Conservation (phyloP, 179 eudicot species). For the Spinacia oleracea region DNA sequence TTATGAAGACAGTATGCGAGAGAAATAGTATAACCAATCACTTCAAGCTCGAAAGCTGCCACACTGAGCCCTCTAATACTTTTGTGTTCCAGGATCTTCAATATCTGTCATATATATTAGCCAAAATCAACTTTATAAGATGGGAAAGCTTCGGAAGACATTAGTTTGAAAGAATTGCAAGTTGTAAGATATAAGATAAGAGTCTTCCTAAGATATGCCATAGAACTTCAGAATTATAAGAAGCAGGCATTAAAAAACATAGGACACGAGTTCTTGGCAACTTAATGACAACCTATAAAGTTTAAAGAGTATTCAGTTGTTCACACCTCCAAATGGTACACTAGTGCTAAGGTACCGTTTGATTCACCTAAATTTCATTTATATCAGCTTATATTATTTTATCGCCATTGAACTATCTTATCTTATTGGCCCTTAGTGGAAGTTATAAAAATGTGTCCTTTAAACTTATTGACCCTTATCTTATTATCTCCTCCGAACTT, state of each 20-base stretch:
- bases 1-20: slow-evolving; percentile 95
- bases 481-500: no score
- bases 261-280: background rate
- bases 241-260: background rate
- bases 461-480: no score
- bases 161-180: background rate
- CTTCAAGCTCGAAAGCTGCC: slow-evolving; percentile 84
- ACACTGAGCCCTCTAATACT: slow-evolving; percentile 90
- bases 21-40: slow-evolving; percentile 88
- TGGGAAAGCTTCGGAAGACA: slow-evolving; percentile 13
- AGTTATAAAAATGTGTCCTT: no score
- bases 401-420: no score
- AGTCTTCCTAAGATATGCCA: background rate
- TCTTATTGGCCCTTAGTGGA: no score
- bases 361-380: no score
- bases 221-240: background rate
- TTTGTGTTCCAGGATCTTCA: slow-evolving; percentile 66
- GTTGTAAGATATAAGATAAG: background rate
- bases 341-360: no score
- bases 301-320: no score
- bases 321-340: background rate
- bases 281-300: background rate
- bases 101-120: slow-evolving; percentile 46
- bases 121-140: background rate
- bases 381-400: no score